Evolutionary conservation across 2,329 filamentous ascomycete species (phyloP), one percentile per base, ranked within the genome.

Genomic region (Paraphoma sp.): DNA sequence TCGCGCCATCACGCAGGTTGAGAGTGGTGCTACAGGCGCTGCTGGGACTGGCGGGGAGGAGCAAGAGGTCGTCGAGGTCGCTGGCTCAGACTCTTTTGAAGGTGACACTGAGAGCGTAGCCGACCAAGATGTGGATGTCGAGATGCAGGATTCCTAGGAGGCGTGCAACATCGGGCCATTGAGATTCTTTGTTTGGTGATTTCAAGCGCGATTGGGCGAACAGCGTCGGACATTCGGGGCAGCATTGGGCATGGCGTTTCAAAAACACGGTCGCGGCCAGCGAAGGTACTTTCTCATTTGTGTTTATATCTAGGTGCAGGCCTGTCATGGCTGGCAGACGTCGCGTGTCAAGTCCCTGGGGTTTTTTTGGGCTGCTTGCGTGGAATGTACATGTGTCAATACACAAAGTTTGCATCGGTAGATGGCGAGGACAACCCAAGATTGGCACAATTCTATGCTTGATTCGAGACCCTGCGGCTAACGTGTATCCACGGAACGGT

Each of bases 131-230:
- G 54, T 67, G 33, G 74, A 75, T 48, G 63, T 72, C 36, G 68
- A 73, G 42, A 76, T 76, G 74, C 57, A 69, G 57, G 70, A 72
- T 43, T 64, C 60, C 47, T 70, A 59, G 62, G 44, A 45, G 45
- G 38, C 18, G 9, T 41, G 17, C 10, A 40, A 47, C 31, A 36
- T 30, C 29, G 16, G 48, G 45, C 45, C 48, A 56, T 38, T 56
- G 46, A 49, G 48, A 53, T 40, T 45, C 51, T 41, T 45, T 43
- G 52, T 46, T 42, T 41, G 56, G 51, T 44, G 56, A 48, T 55
- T 58, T 45, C 54, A 51, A 36, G 43, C 61, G 64, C 50, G 28
- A 59, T 62, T 60, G 61, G 63, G 63, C 63, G 63, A 55, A 61
- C 42, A 53, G 54, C 55, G 56, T 60, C 49, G 42, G 45, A 42